These are phyloP conservation scores for Pseudevernia furfuracea DNA, from an alignment of 495 filamentous ascomycete species.

Conservation along the genomic window DNA sequence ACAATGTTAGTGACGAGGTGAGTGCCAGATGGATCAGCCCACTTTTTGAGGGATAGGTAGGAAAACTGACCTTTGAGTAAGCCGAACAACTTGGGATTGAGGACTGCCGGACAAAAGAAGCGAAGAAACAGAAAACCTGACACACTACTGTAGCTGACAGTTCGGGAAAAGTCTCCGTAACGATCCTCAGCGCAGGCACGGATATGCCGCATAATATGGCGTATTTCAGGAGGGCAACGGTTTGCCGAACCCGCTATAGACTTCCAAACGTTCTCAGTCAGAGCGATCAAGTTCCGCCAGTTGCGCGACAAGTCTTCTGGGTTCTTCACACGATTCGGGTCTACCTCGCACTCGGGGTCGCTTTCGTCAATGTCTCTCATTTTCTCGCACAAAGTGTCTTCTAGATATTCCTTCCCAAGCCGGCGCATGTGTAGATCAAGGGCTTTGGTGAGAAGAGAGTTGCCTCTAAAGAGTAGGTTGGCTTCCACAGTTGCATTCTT, in stretches of 20 bases:
- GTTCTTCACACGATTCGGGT: conserved; percentile 66
- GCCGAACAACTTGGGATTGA: conserved; percentile 95
- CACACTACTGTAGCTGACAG: conserved; percentile 91
- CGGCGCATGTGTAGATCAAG: conserved; percentile 94
- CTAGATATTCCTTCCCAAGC: conserved; percentile 85
- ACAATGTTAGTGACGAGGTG: conserved; percentile 11
- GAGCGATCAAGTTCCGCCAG: conserved; percentile 68
- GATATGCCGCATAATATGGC: conserved; percentile 85
- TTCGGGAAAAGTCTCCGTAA: conserved; percentile 90
- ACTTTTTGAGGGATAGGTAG: neutral
- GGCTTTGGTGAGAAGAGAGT: conserved; percentile 88
- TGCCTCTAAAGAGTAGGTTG: conserved; percentile 91
- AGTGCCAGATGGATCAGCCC: neutral
- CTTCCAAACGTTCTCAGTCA: conserved; percentile 79
- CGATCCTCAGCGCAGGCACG: conserved; percentile 90
- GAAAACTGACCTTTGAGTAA: conserved; percentile 61
- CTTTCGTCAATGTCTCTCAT: conserved; percentile 78
- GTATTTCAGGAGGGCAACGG: conserved; percentile 74
- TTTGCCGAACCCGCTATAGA: conserved; percentile 63
- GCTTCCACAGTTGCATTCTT: conserved; percentile 62
- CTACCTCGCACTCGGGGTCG: conserved; percentile 90
- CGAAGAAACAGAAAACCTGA: conserved; percentile 94
- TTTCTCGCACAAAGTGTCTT: conserved; percentile 78
- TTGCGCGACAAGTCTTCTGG: conserved; percentile 73
- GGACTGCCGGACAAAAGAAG: conserved; percentile 91